Base-by-base conservation (phyloP, 2,329 filamentous ascomycete species). In the Colletotrichum australisinense region DNA sequence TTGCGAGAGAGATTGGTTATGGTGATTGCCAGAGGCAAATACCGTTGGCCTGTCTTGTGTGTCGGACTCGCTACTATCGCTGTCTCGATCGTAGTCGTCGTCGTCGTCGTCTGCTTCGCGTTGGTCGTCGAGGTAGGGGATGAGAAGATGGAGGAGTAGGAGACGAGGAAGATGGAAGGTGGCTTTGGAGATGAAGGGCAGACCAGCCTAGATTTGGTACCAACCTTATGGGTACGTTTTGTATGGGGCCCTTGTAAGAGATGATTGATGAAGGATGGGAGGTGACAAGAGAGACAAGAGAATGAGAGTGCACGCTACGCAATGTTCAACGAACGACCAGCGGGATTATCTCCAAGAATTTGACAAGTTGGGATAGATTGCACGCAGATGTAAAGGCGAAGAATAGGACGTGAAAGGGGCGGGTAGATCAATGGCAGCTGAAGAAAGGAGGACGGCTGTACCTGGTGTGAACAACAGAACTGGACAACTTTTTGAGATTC, bases 401-500 rank as follows among this genome's bases (percentile, higher is more conserved):
- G 38, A 14, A 42, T 30, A 30, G 66, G 69, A 69, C 28, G 60
- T 70, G 60, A 55, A 38, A 14, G n/a, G 52, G 30, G 32, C 59
- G 22, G 26, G 35, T 65, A 64, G 46, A 65, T 73, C 46, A 69
- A 55, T 52, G 58, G 66, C 70, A 32, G 60, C 24, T 56, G 63
- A 49, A 24, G 63, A 56, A 26, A 56, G 52, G 49, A 56, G 46
- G 70, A 59, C 32, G 11, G 16, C 66, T 49, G 26, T n/a, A 32
- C 60, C 42, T 63, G 60, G 55, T 67, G 35, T 14, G 59, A 49
- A 26, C 32, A 62, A 32, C 55, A 72, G 62, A 72, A 72, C 72
- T 62, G 62, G 68, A 74, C 72, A 74, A 72, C 72, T 74, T 74
- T 74, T 74, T 72, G 68, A 67, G 12, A 57, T 67, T 74, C 58